These are phyloP conservation scores for Actinidia arguta DNA, from an alignment of 179 eudicot species.

Conservation along the genomic window DNA sequence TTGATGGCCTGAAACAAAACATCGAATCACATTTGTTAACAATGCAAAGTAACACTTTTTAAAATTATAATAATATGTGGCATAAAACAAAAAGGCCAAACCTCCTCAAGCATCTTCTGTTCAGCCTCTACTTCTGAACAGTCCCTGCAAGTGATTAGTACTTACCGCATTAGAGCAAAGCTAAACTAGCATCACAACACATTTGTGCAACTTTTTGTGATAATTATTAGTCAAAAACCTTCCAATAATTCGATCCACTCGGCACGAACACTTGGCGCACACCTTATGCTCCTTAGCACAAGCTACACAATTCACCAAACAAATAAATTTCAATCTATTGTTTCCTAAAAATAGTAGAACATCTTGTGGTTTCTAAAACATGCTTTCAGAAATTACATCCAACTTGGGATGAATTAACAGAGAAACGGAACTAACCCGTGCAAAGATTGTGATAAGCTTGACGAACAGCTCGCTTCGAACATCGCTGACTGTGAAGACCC, in stretches of 20 bases:
- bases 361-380: not conserved
- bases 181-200: constrained; percentile 1
- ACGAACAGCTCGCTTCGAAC: constrained; percentile 88
- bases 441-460: constrained; percentile 94
- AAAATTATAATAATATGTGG: not conserved
- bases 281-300: constrained; percentile 94
- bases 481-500: constrained; percentile 60
- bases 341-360: not conserved
- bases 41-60: not conserved
- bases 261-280: constrained; percentile 88
- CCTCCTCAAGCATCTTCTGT: constrained; percentile 85
- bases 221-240: constrained; percentile 43
- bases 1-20: constrained; percentile 46
- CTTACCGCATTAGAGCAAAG: not conserved
- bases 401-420: not conserved
- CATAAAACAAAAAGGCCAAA: constrained; percentile 9
- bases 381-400: not conserved
- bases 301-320: constrained; percentile 40
- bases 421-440: constrained; percentile 44
- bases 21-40: not conserved
- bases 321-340: not conserved
- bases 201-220: not conserved
- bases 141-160: constrained; percentile 46
- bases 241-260: constrained; percentile 69
- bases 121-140: constrained; percentile 76